phyloP scores from a whole-genome alignment of 176 grass and related monocot species.

The Miscanthus lutarioriparius region DNA sequence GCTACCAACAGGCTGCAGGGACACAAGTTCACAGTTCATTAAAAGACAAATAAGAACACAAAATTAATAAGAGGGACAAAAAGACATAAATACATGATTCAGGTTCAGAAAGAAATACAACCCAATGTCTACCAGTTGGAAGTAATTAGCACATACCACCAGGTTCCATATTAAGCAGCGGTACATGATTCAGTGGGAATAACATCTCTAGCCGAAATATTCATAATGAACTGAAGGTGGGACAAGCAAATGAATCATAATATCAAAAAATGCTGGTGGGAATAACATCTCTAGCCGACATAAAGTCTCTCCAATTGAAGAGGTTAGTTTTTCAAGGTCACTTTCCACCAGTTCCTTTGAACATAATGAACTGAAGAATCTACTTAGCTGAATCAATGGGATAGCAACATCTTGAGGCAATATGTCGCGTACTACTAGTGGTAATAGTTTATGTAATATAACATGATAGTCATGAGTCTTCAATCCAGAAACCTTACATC shows the following conservation, averaged over 20 bases:
- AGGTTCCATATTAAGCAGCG: too few relatives aligned
- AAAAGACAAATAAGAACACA: too few relatives aligned
- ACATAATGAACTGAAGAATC: background rate
- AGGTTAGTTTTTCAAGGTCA: background rate
- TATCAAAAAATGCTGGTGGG: background rate
- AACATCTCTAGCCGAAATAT: too few relatives aligned
- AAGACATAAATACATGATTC: too few relatives aligned
- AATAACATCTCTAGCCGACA: slow-evolving; percentile 14
- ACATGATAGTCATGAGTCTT: slow-evolving; percentile 37
- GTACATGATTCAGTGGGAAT: too few relatives aligned
- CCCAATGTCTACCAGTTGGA: too few relatives aligned
- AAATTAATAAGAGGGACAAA: too few relatives aligned
- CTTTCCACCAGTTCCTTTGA: background rate
- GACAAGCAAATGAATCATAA: slow-evolving; percentile 11
- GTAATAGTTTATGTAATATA: slow-evolving; percentile 22
- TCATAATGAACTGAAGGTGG: too few relatives aligned
- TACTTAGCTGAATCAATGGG: background rate
- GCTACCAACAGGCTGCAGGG: too few relatives aligned
- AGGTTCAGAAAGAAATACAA: too few relatives aligned
- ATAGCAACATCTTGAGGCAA: background rate
- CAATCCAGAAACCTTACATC: background rate
- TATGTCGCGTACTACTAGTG: background rate
- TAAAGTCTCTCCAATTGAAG: background rate
- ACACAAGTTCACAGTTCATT: too few relatives aligned
- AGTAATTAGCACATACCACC: too few relatives aligned